phyloP scores from a whole-genome alignment of 202 grass and related monocot species.

The Saccharum hybrid region DNA sequence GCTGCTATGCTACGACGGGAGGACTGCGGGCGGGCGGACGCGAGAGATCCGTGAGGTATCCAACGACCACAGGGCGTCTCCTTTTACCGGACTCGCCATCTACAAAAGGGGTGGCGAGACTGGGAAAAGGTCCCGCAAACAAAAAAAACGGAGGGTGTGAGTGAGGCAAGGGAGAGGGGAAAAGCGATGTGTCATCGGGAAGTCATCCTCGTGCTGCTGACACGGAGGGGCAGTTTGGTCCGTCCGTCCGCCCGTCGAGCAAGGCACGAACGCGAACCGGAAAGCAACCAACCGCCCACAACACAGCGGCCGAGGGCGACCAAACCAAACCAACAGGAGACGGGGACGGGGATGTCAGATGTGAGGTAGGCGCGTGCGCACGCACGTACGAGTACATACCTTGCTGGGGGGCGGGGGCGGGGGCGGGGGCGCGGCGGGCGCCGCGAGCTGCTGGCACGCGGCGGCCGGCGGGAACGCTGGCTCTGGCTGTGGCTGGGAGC shows the following conservation, averaged over 20 bases:
- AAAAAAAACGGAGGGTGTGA: conserved; percentile 25
- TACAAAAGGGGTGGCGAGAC: not conserved
- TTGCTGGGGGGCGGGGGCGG: not conserved
- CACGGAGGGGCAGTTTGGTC: conserved; percentile 49
- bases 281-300: conserved; percentile 45
- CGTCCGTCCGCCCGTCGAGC: not conserved
- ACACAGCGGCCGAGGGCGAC: not conserved
- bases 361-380: not conserved
- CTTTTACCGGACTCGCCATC: not conserved
- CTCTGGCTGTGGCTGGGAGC: not conserved
- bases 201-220: conserved; percentile 48
- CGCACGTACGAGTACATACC: conserved; percentile 27
- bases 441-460: not conserved
- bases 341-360: not conserved
- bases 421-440: not conserved
- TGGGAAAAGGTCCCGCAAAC: conserved; percentile 31
- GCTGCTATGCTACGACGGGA: not conserved
- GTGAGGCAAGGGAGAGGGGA: not conserved
- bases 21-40: not conserved
- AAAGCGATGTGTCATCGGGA: conserved; percentile 55
- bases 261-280: not conserved
- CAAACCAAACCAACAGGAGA: conserved; percentile 22
- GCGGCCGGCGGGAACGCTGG: not conserved
- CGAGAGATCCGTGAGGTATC: conserved; percentile 41
- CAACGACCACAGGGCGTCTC: not conserved